Conservation (phyloP, 2,329 filamentous ascomycete genomes). For the Colletotrichum tropicicola region DNA sequence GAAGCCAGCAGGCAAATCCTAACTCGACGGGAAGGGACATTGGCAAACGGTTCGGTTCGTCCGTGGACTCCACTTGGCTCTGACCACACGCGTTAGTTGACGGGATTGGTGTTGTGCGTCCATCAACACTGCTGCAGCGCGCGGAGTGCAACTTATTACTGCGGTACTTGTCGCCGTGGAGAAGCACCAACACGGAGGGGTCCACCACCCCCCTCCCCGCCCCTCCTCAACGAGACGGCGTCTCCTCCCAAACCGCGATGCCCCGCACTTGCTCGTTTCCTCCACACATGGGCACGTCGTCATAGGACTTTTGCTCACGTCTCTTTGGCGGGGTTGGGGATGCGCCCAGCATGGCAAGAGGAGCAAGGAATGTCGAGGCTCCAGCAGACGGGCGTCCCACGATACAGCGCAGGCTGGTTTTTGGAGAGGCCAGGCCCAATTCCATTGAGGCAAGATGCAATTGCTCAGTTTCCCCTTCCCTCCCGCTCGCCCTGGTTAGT, state of each 20-base stretch:
- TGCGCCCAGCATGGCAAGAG: neutral
- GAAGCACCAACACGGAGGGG: slow-evolving; percentile 17
- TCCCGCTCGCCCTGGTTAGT: neutral
- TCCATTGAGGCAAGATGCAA: neutral
- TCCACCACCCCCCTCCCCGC: slow-evolving; percentile 14
- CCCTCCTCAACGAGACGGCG: slow-evolving; percentile 18
- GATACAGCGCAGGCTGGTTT: too few relatives aligned
- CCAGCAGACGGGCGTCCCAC: neutral
- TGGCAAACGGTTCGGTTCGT: too few relatives aligned
- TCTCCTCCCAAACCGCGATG: slow-evolving; percentile 9
- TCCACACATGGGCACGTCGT: slow-evolving; percentile 29
- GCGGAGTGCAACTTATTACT: neutral
- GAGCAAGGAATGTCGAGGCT: neutral
- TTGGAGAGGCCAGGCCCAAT: neutral
- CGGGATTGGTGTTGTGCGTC: neutral
- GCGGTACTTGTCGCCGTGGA: slow-evolving; percentile 16
- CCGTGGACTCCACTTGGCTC: too few relatives aligned
- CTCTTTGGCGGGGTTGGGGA: slow-evolving; percentile 29
- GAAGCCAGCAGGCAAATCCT: too few relatives aligned
- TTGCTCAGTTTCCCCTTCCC: slow-evolving; percentile 2
- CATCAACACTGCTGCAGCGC: too few relatives aligned
- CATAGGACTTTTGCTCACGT: slow-evolving; percentile 24
- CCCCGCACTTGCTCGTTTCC: slow-evolving; percentile 27
- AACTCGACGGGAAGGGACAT: too few relatives aligned
- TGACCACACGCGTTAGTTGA: too few relatives aligned